Base-by-base conservation (phyloP, 257 asterid genomes). In the Schizonepeta tenuifolia region DNA sequence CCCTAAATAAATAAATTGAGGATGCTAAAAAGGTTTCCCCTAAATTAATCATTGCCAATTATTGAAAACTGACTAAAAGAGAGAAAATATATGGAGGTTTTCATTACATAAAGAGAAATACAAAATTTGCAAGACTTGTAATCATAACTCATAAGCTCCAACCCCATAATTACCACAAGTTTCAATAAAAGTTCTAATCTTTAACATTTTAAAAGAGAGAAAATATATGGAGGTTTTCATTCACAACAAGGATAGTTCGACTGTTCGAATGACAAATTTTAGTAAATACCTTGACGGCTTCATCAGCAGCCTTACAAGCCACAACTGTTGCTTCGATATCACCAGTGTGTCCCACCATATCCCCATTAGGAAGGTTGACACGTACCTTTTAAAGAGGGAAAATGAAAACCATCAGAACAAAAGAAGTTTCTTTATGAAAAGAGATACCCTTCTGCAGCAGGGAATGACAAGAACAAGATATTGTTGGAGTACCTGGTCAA, bases 291-390 rank as follows among this genome's bases (percentile, higher is more conserved):
- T 94, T 91, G 76, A 94, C 97, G 59, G 89, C 99, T 2, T 83
- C 89, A 81, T 94, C 98, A 40, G 99, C 97, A 73, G 92, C 93
- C 87, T 91, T 86, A 79, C 99, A 91, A 77, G 96, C 97, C 65
- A 89, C 95, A 62, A 94, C 33, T 9, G 99, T 94, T 66, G 99
- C 99, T 67, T 89, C 83, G 56, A 94, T 91, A 69, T 94, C 97
- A 61, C 99, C 97, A 13, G 99, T 94, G 80, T 94, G 99, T 46
- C 98, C 98, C 82, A 94, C 98, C 98, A 94, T 94, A 81, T 89
- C 98, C 60, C 96, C 0, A 64, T 94, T 94, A 21, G 99, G 99
- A 9, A 94, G 58, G 87, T 94, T 94, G 38, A 94, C 93, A 20
- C 98, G 95, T 28, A 91, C 94, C 98, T 94, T 57, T 75, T 9